phyloP scores from a whole-genome alignment of 257 asterid genomes.

The Primulina eburnea region DNA sequence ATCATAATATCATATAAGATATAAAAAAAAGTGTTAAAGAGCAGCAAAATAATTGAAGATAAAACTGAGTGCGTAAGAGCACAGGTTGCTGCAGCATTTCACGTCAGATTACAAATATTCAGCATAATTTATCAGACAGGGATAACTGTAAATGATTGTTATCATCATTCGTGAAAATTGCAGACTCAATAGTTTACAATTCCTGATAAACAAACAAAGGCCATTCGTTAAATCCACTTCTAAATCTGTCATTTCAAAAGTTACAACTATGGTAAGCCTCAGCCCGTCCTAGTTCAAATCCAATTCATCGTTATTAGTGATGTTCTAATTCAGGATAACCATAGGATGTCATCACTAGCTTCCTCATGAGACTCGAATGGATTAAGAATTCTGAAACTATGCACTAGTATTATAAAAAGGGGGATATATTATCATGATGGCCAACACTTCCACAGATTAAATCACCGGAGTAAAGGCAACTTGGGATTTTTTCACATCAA shows the following conservation, averaged over 20 bases:
- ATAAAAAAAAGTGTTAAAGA: too few relatives aligned
- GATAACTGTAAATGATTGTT: conserved; percentile 62
- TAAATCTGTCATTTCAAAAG: not conserved
- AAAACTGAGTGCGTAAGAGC: not conserved
- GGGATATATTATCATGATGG: not conserved
- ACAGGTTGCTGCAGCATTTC: conserved; percentile 8
- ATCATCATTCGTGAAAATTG: conserved; percentile 55
- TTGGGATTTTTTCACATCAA: not conserved
- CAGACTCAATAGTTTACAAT: not conserved
- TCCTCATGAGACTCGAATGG: not conserved
- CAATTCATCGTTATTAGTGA: conserved; percentile 26
- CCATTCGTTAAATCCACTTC: not conserved
- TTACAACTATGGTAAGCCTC: conserved; percentile 32
- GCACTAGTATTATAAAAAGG: not conserved
- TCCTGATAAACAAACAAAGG: not conserved
- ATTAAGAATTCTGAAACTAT: too few relatives aligned
- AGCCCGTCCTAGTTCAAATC: conserved; percentile 59
- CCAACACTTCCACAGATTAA: not conserved
- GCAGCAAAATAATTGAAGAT: too few relatives aligned
- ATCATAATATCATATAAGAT: too few relatives aligned
- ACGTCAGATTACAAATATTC: conserved; percentile 60
- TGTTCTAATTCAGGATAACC: conserved; percentile 27
- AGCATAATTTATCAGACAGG: conserved; percentile 72
- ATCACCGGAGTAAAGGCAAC: not conserved
- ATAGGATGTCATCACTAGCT: conserved; percentile 40